Evolutionary conservation across 768 basidiomycete species (phyloP).

Genomic region (Mycena floridula): DNA sequence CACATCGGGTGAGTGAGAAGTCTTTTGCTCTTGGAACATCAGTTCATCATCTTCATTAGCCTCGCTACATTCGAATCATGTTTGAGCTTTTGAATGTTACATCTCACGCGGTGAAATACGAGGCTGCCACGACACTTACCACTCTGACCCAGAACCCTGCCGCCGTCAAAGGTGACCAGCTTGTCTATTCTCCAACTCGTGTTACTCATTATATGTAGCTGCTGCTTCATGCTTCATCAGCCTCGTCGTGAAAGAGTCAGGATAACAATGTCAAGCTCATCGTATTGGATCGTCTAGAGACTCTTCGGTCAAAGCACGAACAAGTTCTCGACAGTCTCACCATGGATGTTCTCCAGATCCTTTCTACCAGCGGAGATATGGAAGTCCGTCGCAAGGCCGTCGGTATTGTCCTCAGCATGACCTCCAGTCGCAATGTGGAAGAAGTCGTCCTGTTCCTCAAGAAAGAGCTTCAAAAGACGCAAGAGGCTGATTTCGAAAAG

Average conservation of each 20-base stretch:
- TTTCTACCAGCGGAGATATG: constrained; percentile 87
- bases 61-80: constrained; percentile 86
- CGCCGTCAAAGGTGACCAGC: constrained; percentile 86
- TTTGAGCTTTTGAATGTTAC: constrained; percentile 87
- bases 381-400: constrained; percentile 94
- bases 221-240: constrained; percentile 85
- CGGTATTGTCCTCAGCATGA: constrained; percentile 85
- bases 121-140: constrained; percentile 93
- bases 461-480: constrained; percentile 92
- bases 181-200: not conserved
- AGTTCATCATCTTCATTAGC: too few relatives aligned
- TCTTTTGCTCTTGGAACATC: not conserved
- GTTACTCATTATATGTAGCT: constrained; percentile 39
- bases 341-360: constrained; percentile 91
- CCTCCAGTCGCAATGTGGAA: constrained; percentile 90
- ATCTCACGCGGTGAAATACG: constrained; percentile 94
- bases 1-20: constrained; percentile 69
- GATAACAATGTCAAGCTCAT: constrained; percentile 99
- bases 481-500: constrained; percentile 91
- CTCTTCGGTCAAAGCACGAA: constrained; percentile 77
- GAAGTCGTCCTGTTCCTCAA: constrained; percentile 95
- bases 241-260: constrained; percentile 88
- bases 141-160: constrained; percentile 92
- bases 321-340: constrained; percentile 85
- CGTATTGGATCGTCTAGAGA: constrained; percentile 86